These are phyloP conservation scores for Trichoderma virens DNA, from an alignment of 495 filamentous ascomycete genomes.

Conservation along the genomic window DNA sequence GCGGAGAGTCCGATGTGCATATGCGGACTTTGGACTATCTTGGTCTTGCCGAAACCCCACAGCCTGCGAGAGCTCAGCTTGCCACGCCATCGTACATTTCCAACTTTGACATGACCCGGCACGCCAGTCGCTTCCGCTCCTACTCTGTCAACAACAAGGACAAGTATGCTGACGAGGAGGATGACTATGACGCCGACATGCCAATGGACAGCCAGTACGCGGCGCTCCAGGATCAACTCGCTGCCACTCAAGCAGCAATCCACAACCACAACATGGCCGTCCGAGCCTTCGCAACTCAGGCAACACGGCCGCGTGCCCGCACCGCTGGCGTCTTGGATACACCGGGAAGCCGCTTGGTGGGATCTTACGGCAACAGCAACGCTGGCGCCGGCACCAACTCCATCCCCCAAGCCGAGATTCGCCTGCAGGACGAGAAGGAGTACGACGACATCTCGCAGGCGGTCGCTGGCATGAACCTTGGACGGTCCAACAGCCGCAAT, in stretches of 20 bases:
- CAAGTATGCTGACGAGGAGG: conserved; percentile 91
- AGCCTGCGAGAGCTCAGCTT: conserved; percentile 65
- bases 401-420: conserved; percentile 72
- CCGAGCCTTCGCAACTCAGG: conserved; percentile 79
- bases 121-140: conserved; percentile 81
- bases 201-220: conserved; percentile 67
- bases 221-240: conserved; percentile 50
- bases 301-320: conserved; percentile 73
- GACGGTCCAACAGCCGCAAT: conserved; percentile 50
- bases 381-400: conserved; percentile 76
- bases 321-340: conserved; percentile 86
- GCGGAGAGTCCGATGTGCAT: conserved; percentile 71
- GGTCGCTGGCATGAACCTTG: conserved; percentile 70
- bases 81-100: conserved; percentile 65
- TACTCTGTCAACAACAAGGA: conserved; percentile 99
- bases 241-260: conserved; percentile 83
- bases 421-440: conserved; percentile 62
- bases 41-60: conserved; percentile 89
- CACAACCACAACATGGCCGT: conserved; percentile 90
- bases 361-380: conserved; percentile 64
- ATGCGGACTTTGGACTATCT: conserved; percentile 94
- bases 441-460: conserved; percentile 63
- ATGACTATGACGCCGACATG: conserved; percentile 66
- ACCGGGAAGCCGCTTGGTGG: conserved; percentile 61
- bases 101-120: conserved; percentile 68